Evolutionary conservation across 208 protist species (phyloP).

Genomic region (Trypanosoma caninum): DNA sequence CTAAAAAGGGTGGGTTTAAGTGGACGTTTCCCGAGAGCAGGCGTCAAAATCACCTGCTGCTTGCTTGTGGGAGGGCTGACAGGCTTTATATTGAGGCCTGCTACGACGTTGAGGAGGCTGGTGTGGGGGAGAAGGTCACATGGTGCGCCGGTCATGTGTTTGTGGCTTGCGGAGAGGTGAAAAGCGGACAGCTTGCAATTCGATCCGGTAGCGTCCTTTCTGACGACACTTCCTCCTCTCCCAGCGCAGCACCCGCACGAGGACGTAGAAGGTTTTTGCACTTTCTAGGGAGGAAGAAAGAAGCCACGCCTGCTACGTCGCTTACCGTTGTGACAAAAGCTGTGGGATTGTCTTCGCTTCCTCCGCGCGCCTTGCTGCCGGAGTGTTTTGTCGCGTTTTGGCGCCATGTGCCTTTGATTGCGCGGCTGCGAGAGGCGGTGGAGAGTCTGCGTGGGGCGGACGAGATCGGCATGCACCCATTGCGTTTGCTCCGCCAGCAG

Average conservation of each 20-base stretch:
- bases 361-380: conserved; percentile 30
- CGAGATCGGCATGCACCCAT: conserved; percentile 24
- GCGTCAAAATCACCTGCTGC: conserved; percentile 22
- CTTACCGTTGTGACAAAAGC: conserved; percentile 31
- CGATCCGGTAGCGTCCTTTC: conserved; percentile 45
- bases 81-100: conserved; percentile 82
- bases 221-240: neutral
- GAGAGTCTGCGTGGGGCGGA: conserved; percentile 27
- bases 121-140: conserved; percentile 24
- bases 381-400: conserved; percentile 37
- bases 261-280: conserved; percentile 11
- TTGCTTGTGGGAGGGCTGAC: conserved; percentile 32
- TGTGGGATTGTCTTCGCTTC: conserved; percentile 10
- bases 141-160: conserved; percentile 74
- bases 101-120: conserved; percentile 37
- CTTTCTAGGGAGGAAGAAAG: conserved; percentile 20
- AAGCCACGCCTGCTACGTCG: conserved; percentile 26
- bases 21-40: conserved; percentile 59
- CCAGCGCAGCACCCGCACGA: neutral
- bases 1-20: conserved; percentile 41
- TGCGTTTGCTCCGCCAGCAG: conserved; percentile 58
- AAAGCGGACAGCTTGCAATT: conserved; percentile 32
- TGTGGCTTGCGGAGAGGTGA: conserved; percentile 18
- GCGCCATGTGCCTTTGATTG: conserved; percentile 49
- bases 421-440: conserved; percentile 49